Evolutionary conservation across 345 rosid genomes (phyloP).

Genomic region (Citrus unshiu): DNA sequence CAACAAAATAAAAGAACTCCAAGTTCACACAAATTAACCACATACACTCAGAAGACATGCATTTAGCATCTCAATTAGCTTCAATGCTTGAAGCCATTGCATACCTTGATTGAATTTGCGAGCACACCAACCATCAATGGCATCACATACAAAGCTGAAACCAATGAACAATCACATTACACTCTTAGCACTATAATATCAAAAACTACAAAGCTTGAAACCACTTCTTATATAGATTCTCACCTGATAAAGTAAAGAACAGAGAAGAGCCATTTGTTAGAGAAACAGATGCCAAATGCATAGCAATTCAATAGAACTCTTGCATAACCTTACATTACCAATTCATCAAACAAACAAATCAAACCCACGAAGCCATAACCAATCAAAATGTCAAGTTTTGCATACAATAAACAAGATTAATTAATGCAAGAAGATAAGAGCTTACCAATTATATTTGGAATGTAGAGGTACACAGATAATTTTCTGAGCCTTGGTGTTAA

Average conservation of each 20-base stretch:
- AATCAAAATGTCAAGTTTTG: background rate
- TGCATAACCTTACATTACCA: slow-evolving; percentile 49
- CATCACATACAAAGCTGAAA: slow-evolving; percentile 92
- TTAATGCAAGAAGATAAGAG: background rate
- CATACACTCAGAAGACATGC: background rate
- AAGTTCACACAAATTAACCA: background rate
- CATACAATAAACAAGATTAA: background rate
- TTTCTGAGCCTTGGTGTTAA: slow-evolving; percentile 37
- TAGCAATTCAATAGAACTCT: slow-evolving; percentile 72
- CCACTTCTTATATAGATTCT: background rate
- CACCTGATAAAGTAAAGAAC: slow-evolving; percentile 73
- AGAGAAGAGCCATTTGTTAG: slow-evolving; percentile 76
- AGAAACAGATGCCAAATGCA: slow-evolving; percentile 79
- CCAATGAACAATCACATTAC: slow-evolving; percentile 1
- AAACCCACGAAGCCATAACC: background rate
- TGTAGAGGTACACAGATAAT: slow-evolving; percentile 70
- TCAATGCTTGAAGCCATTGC: background rate
- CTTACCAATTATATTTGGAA: slow-evolving; percentile 89
- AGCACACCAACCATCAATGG: slow-evolving; percentile 92
- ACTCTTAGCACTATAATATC: slow-evolving; percentile 3
- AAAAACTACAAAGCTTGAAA: background rate
- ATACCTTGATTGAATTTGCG: slow-evolving; percentile 94
- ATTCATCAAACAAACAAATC: slow-evolving; percentile 1
- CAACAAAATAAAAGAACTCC: background rate
- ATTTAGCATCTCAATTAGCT: background rate